Percentiles rank a stretch among this genome's conserved stretches.
These are phyloP conservation scores for Lactifluus pinguis DNA, from an alignment of 768 basidiomycete species.

Conservation along the genomic window DNA sequence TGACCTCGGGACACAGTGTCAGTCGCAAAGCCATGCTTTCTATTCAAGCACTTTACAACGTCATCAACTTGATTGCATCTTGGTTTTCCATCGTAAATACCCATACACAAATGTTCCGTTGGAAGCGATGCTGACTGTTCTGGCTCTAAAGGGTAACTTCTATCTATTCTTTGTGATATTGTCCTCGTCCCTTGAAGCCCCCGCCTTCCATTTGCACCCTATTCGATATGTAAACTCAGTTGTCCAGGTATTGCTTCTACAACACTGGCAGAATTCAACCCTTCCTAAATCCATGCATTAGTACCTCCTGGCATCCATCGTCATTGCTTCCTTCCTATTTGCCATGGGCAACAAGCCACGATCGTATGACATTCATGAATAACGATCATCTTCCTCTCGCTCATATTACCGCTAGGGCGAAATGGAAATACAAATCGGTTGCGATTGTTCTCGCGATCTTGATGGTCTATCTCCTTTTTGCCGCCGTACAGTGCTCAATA, in stretches of 20 bases:
- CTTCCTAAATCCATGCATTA: slow-evolving; percentile 24
- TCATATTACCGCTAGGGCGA: slow-evolving; percentile 37
- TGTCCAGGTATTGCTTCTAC: slow-evolving; percentile 45
- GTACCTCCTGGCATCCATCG: slow-evolving; percentile 76
- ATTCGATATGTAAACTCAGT: slow-evolving; percentile 70
- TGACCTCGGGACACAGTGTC: slow-evolving; percentile 73
- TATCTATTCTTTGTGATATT: slow-evolving; percentile 92
- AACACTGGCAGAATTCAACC: not conserved
- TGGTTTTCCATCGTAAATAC: slow-evolving; percentile 85
- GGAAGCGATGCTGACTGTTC: not conserved
- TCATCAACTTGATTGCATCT: slow-evolving; percentile 78
- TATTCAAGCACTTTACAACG: slow-evolving; percentile 78
- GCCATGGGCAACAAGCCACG: slow-evolving; percentile 93
- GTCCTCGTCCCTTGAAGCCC: slow-evolving; percentile 78
- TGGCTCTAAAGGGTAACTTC: slow-evolving; percentile 67
- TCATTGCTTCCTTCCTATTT: slow-evolving; percentile 87
- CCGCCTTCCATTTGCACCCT: slow-evolving; percentile 49
- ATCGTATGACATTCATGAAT: slow-evolving; percentile 42
- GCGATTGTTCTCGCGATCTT: slow-evolving; percentile 65
- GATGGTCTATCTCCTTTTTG: slow-evolving; percentile 77
- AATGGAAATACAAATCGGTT: slow-evolving; percentile 79
- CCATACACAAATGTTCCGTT: not conserved
- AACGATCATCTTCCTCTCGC: not conserved
- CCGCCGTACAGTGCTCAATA: slow-evolving; percentile 74
- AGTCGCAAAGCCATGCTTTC: slow-evolving; percentile 65